Conservation (phyloP, 768 basidiomycete species). For the Leccinum broughii region DNA sequence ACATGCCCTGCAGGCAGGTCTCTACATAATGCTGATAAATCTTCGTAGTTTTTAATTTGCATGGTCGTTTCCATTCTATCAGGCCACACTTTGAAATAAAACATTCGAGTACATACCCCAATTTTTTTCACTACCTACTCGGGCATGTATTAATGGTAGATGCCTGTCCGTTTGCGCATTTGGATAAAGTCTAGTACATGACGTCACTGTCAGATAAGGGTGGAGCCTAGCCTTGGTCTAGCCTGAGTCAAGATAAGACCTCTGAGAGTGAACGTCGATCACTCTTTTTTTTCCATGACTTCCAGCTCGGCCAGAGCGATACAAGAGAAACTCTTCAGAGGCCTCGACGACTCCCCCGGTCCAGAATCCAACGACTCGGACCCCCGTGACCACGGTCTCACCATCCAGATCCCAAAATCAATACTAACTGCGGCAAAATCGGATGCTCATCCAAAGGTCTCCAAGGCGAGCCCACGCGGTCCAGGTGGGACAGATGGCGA, state of each 20-base stretch:
- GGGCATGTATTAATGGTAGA: conserved; percentile 1
- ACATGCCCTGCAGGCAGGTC: conserved; percentile 34
- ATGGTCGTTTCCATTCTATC: conserved; percentile 13
- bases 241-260: conserved; percentile 7
- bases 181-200: conserved; percentile 12
- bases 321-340: conserved; percentile 72
- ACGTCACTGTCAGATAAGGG: conserved; percentile 21
- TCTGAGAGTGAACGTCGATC: conserved; percentile 4
- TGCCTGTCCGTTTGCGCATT: conserved; percentile 8
- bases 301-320: conserved; percentile 57
- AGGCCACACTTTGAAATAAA: conserved; percentile 13
- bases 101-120: conserved; percentile 26
- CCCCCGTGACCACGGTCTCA: conserved; percentile 41
- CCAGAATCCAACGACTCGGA: conserved; percentile 27
- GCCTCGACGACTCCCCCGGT: conserved; percentile 29
- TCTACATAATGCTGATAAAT: conserved; percentile 16
- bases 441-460: conserved; percentile 45
- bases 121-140: conserved; percentile 6
- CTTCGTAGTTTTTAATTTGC: conserved; percentile 19
- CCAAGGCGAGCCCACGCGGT: conserved; percentile 37
- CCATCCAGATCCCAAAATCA: conserved; percentile 72
- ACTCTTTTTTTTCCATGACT: conserved; percentile 35
- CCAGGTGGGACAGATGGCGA: conserved; percentile 7
- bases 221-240: not conserved
- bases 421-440: conserved; percentile 27